Conservation (phyloP, 257 asterid species). For the Eucommia ulmoides region DNA sequence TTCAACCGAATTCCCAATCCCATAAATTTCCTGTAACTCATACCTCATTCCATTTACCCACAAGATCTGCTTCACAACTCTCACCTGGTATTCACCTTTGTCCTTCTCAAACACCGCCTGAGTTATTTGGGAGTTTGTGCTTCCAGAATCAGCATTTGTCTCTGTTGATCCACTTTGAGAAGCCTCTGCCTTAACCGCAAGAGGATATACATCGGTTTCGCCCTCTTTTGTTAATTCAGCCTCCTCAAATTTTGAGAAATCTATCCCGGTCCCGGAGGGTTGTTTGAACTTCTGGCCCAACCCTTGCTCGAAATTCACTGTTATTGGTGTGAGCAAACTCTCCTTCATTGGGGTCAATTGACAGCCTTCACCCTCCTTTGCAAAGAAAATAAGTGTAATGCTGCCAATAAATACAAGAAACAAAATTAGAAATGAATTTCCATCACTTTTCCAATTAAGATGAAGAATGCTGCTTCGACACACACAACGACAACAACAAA, state of each 20-base stretch:
- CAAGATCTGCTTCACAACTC: slow-evolving; percentile 73
- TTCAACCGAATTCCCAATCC: slow-evolving; percentile 69
- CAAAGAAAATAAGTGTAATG: slow-evolving; percentile 74
- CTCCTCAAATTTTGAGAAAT: slow-evolving; percentile 53
- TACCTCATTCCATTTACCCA: slow-evolving; percentile 81
- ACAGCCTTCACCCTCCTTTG: slow-evolving; percentile 86
- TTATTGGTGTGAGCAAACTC: slow-evolving; percentile 49
- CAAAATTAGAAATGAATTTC: not conserved
- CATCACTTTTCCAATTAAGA: not conserved
- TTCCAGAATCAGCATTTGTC: slow-evolving; percentile 22
- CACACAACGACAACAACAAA: too few species aligned
- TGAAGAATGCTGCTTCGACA: too few species aligned
- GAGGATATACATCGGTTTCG: slow-evolving; percentile 58
- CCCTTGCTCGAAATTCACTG: slow-evolving; percentile 60
- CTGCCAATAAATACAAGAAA: slow-evolving; percentile 20
- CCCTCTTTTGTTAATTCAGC: slow-evolving; percentile 47
- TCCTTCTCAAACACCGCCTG: slow-evolving; percentile 78
- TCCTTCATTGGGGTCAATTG: slow-evolving; percentile 58
- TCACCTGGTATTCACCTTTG: slow-evolving; percentile 56
- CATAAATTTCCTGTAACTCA: slow-evolving; percentile 79
- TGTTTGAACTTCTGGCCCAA: slow-evolving; percentile 80
- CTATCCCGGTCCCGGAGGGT: slow-evolving; percentile 81
- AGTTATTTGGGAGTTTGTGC: slow-evolving; percentile 68
- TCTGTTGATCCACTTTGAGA: slow-evolving; percentile 14
- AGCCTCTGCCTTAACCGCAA: slow-evolving; percentile 83